These are phyloP conservation scores for Colletotrichum musae DNA, from an alignment of 2,329 filamentous ascomycete genomes.

Conservation along the genomic window DNA sequence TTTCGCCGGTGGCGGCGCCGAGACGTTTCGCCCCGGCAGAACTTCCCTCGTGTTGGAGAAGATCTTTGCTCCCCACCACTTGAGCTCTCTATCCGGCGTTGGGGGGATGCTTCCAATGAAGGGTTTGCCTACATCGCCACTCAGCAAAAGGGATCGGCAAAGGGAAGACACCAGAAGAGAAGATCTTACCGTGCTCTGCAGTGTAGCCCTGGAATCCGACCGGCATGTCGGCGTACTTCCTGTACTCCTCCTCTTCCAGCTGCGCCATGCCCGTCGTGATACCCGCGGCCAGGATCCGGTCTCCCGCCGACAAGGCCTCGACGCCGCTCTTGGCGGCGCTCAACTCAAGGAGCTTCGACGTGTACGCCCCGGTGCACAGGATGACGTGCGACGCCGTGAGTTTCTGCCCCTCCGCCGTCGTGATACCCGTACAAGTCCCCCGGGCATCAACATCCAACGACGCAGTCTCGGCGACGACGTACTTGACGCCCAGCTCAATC, in stretches of 20 bases:
- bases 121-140: conserved; percentile 56
- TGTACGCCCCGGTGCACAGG: conserved; percentile 71
- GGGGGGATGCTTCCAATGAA: conserved; percentile 72
- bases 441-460: conserved; percentile 58
- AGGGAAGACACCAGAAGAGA: conserved; percentile 45
- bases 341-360: conserved; percentile 67
- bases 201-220: conserved; percentile 60
- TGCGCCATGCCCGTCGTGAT: conserved; percentile 71
- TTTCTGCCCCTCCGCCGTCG: conserved; percentile 58
- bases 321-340: conserved; percentile 63
- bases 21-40: conserved; percentile 67
- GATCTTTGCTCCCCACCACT: conserved; percentile 75
- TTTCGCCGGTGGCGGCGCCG: conserved; percentile 66
- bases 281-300: conserved; percentile 70
- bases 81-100: conserved; percentile 64
- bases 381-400: conserved; percentile 66
- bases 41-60: conserved; percentile 70
- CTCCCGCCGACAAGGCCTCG: conserved; percentile 64
- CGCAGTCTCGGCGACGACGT: conserved; percentile 67
- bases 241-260: conserved; percentile 62
- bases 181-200: conserved; percentile 49
- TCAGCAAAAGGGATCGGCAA: conserved; percentile 32
- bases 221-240: conserved; percentile 64
- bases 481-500: conserved; percentile 71
- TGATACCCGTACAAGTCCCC: conserved; percentile 64